These are phyloP conservation scores for Carpinus viminea DNA, from an alignment of 306 rosid species.

Conservation along the genomic window DNA sequence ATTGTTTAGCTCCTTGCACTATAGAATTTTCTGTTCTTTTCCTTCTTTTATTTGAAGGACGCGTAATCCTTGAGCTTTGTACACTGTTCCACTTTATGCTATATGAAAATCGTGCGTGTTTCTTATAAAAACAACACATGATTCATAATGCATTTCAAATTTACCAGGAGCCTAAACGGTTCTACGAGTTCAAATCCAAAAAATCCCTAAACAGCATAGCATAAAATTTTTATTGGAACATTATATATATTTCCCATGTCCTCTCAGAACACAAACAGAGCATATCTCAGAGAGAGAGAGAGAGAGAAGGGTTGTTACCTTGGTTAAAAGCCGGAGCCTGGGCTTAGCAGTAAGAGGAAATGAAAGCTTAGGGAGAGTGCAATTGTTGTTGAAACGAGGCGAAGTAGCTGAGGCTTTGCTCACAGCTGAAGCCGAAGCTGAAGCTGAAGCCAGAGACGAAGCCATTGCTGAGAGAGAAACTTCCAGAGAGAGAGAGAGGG, in stretches of 20 bases:
- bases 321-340: slow-evolving; percentile 44
- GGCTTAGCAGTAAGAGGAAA: slow-evolving; percentile 50
- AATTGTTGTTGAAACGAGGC: slow-evolving; percentile 15
- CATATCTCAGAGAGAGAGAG: not conserved
- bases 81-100: not conserved
- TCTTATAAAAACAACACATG: not conserved
- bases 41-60: not conserved
- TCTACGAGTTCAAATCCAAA: not conserved
- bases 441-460: slow-evolving; percentile 34
- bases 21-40: not conserved
- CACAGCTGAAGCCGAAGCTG: slow-evolving; percentile 34
- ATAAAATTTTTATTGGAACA: not conserved
- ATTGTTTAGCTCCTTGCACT: not conserved
- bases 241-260: not conserved
- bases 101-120: not conserved
- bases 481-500: not conserved
- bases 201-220: not conserved
- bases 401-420: slow-evolving; percentile 39
- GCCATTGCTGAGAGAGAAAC: slow-evolving; percentile 25
- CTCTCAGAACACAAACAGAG: not conserved
- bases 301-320: slow-evolving; percentile 39
- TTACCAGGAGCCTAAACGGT: not conserved
- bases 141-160: not conserved
- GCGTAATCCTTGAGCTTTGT: not conserved
- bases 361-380: slow-evolving; percentile 38